phyloP scores from a whole-genome alignment of 2,329 filamentous ascomycete species.

The Apiospora koreana region DNA sequence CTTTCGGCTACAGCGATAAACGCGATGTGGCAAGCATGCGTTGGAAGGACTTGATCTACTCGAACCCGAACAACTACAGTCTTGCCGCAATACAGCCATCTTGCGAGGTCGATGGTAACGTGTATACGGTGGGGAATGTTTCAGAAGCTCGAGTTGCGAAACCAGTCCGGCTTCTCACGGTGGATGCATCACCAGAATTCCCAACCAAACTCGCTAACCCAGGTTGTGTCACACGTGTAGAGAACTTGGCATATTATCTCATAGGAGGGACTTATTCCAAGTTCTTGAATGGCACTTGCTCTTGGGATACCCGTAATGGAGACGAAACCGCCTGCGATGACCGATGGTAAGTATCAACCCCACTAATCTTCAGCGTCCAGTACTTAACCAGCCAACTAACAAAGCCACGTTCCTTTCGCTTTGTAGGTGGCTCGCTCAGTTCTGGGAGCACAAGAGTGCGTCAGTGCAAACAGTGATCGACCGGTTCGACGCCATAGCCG shows the following conservation, averaged over 20 bases:
- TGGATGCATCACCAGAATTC: not conserved
- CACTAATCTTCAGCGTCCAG: not conserved
- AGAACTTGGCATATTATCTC: not conserved
- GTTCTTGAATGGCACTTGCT: not conserved
- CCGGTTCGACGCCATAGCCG: not conserved
- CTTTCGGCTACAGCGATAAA: not conserved
- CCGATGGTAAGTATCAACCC: not conserved
- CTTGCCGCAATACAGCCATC: not conserved
- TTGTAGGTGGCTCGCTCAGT: not conserved
- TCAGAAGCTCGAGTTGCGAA: not conserved
- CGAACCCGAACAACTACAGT: too few species aligned
- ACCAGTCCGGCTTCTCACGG: not conserved
- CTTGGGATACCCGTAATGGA: not conserved
- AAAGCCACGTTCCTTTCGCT: too few species aligned
- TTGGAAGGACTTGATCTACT: not conserved
- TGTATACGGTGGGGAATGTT: not conserved
- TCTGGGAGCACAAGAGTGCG: not conserved
- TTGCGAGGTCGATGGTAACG: not conserved
- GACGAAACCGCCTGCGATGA: not conserved
- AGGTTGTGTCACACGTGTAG: not conserved
- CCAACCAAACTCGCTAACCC: not conserved
- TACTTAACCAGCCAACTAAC: too few species aligned
- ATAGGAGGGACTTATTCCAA: not conserved
- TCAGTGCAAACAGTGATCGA: not conserved
- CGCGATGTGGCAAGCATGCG: not conserved